Base-by-base conservation (phyloP, 1,139 yeast genomes). In the Geotrichum europaeum region DNA sequence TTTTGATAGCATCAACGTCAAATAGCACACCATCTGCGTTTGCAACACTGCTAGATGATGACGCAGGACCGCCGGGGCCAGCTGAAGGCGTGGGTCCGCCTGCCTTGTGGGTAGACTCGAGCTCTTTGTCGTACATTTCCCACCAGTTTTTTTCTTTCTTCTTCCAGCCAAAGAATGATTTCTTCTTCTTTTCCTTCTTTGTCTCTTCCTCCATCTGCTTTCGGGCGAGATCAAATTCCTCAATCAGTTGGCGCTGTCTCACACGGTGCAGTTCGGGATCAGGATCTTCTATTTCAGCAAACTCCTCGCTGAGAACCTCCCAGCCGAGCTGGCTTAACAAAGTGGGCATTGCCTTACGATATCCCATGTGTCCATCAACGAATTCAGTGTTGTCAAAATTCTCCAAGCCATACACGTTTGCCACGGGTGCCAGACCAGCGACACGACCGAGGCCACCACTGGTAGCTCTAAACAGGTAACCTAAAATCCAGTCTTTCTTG, bases 281-380 rank as follows among this genome's bases (percentile, higher is more conserved):
- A 0, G 97, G 96, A 69, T 94, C 97, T 70, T 92, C 98, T 65
- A 95, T 92, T 73, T 95, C 99, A 18, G 89, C 86, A 72, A 95
- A 94, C 71, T 92, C 96, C 65, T 94, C 99, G 66, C 88, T 84
- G 57, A 91, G 73, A 2, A 94, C 89, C 64, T 89, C 88, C 85
- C 96, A 89, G 10, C 89, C 91, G 52, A 89, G 71, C 56, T 76
- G 75, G 65, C 82, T 81, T 66, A 95, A 73, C 57, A 95, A 79
- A 67, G 83, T 84, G 0, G 99, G 99, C 80, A 95, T 90, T 13
- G 91, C 92, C 65, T 87, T 87, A 77, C 99, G 87, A 74, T 95
- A 95, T 5, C 89, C 89, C 97, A 95, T 90, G 75, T 95, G 99
- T 0, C 99, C 99, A 63, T 88, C 94, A 1, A 94, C 96, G 57